Base-by-base conservation (phyloP, 139 green algal species). In the Mesotaenium endlicherianum region DNA sequence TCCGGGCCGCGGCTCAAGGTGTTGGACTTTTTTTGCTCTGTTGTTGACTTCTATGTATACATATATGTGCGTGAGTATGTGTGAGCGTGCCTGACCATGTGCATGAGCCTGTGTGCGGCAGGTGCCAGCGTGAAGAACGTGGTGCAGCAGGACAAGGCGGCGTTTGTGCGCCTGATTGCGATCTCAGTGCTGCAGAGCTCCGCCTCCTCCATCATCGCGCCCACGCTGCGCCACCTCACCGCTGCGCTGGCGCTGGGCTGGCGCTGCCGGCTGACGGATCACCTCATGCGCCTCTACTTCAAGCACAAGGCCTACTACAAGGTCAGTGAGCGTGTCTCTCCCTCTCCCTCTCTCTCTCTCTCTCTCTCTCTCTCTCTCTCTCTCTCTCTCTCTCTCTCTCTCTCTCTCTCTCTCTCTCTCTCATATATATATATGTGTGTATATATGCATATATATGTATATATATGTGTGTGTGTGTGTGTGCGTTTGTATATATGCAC, bases 61-160 rank as follows among this genome's bases (percentile, higher is more conserved):
- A 57, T 57, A 11, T 11, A 11, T 57, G 47, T 57, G 47, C 47
- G 11, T 57, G 47, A 8, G 47, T 57, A 11, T 57, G 47, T 11
- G 11, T 57, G 58, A 20, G n/a, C 26, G n/a, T 36, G 58, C 58
- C 11, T 41, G 20, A 5, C 20, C 58, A 70, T 70, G 26, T 36
- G 58, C 58, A 31, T 70, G 8, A 8, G 8, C 58, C 16, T n/a
- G n/a, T n/a, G n/a, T n/a, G n/a, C n/a, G 30, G 39, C 45, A 82
- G 92, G 92, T 50, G 75, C 75, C 50, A 93, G 72, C 57, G 92
- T 95, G 71, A 75, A 93, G 75, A 84, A 92, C 70, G 91, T 95
- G 58, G 82, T 95, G 55, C 84, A 87, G 3, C 92, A 94, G 88
- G 91, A 93, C 84, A 69, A 59, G 39, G n/a, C 58, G 20, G 89